Conservation (phyloP, 441 rosid species). For the Viola pubescens region DNA sequence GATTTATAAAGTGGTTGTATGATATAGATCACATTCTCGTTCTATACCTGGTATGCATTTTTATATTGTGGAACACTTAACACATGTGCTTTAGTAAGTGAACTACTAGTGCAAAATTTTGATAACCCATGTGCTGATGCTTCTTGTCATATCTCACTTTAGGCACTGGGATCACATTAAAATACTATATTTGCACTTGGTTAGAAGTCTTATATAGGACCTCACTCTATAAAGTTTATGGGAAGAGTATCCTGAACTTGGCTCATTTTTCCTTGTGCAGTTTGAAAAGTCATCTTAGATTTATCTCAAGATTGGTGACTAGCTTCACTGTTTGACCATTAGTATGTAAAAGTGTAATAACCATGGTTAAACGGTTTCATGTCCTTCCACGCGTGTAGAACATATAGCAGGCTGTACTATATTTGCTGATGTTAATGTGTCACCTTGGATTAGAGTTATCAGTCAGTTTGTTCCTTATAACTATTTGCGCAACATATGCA, state of each 20-base stretch:
- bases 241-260: not conserved
- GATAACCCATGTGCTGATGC: no score
- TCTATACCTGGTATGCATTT: not conserved
- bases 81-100: no score
- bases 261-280: not conserved
- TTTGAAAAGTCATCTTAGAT: not conserved
- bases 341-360: no score
- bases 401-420: no score
- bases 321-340: not conserved
- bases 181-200: not conserved
- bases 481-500: not conserved
- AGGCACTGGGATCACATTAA: no score
- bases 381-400: no score
- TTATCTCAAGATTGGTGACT: not conserved
- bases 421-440: not conserved
- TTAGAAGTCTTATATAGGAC: not conserved
- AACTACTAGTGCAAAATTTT: no score
- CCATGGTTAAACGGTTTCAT: no score
- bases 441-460: not conserved
- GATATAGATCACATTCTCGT: not conserved
- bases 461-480: not conserved
- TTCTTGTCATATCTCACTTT: no score
- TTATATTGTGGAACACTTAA: not conserved
- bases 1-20: not conserved
- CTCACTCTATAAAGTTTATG: not conserved